Base-by-base conservation (phyloP, 192 early-diverging fungal genomes). In the Backusella psychrophila region DNA sequence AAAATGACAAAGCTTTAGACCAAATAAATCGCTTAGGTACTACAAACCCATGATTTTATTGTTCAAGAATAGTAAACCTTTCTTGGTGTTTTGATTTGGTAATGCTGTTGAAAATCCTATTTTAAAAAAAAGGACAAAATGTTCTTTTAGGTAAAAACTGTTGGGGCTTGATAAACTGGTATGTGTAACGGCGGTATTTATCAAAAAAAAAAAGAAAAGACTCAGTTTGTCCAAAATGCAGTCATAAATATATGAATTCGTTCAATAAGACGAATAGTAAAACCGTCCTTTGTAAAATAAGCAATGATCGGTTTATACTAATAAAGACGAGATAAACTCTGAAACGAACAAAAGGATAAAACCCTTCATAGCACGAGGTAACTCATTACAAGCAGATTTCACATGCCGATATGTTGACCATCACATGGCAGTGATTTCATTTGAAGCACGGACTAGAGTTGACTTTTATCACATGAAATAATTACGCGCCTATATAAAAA, bases 321-420 rank as follows among this genome's bases (percentile, higher is more conserved):
- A 56, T 56, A 56, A 56, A 56, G 21, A 33, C 33, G 33, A 33
- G 33, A 56, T 21, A 56, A 56, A n/a, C 15, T 14, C 42, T 44
- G 42, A 44, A 44, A 44, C 42, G 42, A 44, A 44, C 42, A 44
- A 44, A 63, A 63, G 26, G 2, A 63, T 1, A 26, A 29, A 63
- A 29, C 21, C 1, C 3, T 56, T 63, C 3, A 63, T 29, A 63
- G 9, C 56, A 63, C 56, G 56, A 63, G 56, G 56, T 63, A 63
- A 63, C 56, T 63, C 26, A 63, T 26, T 63, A 63, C 23, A 63
- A 26, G 21, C 56, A 63, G 56, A 63, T 63, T 63, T 63, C 56
- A 63, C 56, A 63, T 63, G 56, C 56, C 56, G 56, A 63, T 63
- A 12, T 59, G 56, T 63, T 63, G 56, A 63, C 56, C 56, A 63